Base-by-base conservation (phyloP, 108 stramenopile species). In the Thalassiosira profunda region DNA sequence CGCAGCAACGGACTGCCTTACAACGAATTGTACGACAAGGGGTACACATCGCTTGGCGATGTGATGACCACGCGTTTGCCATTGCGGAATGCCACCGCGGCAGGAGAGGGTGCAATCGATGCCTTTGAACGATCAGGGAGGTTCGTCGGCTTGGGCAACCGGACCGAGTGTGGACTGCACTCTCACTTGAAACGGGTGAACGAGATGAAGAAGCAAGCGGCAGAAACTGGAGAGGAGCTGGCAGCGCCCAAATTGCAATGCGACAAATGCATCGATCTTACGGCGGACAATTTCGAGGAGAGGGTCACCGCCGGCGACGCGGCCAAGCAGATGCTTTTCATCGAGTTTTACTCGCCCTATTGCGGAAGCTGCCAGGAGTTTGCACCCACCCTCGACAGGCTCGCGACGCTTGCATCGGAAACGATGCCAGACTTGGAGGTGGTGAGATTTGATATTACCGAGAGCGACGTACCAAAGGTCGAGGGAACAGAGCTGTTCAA, bases 91-190 rank as follows among this genome's bases (percentile, higher is more conserved):
- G 9, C 0, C 38, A 18, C 1, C 21, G 8, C 28, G 2, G 33
- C 34, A 11, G 59, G 0, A 37, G 26, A 23, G 24, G 28, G 31
- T 9, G 52, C 43, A 2, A 60, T 31, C 7, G 38, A 55, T 45
- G 43, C 18, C 8, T 61, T 63, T 35, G 83, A 84, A 49, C 58
- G 83, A 3, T 74, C 78, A 7, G 79, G 83, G 17, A 34, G 83
- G 26, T 84, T 84, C 54, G 44, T 64, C 15, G 79, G 63, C 2
- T 12, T 82, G 46, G 26, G 5, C 5, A 79, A 83, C 56, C 65
- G 55, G 29, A 80, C 79, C 26, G 79, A 84, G 59, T 84, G 83
- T 61, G 79, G 83, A 37, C 74, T 80, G 25, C 79, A 84, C 23
- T 43, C 63, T 37, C 66, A 67, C 36, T 38, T 47, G 30, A 18